These are phyloP conservation scores for Stellera chamaejasme DNA, from an alignment of 345 rosid species.

Conservation along the genomic window DNA sequence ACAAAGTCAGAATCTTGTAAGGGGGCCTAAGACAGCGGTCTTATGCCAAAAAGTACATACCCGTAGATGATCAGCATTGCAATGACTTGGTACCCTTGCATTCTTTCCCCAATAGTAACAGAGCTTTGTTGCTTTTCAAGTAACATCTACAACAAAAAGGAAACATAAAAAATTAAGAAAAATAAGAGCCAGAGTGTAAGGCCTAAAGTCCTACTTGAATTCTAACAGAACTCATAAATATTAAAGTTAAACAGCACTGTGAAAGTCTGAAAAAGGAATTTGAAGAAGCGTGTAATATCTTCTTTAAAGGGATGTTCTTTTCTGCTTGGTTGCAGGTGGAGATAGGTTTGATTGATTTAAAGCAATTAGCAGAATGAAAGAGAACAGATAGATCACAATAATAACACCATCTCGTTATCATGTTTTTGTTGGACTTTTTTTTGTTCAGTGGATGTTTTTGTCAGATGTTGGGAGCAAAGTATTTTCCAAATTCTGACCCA, in stretches of 20 bases:
- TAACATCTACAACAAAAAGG: constrained; percentile 36
- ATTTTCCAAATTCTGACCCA: neutral
- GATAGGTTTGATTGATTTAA: neutral
- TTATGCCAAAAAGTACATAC: constrained; percentile 23
- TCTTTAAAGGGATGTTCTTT: too few species aligned
- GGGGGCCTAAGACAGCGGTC: neutral
- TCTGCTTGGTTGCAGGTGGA: too few species aligned
- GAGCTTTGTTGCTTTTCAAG: constrained; percentile 47
- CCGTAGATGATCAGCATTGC: constrained; percentile 85
- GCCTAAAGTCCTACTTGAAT: too few species aligned
- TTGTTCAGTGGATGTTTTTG: too few species aligned
- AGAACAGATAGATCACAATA: neutral
- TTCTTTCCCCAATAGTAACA: constrained; percentile 39
- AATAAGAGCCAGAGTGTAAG: neutral
- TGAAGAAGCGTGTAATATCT: too few species aligned
- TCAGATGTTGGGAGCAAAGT: neutral
- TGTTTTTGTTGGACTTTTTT: neutral
- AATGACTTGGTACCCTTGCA: constrained; percentile 70
- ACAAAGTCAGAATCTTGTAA: neutral
- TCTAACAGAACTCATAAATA: too few species aligned
- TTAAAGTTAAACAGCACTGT: too few species aligned
- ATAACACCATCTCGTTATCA: neutral
- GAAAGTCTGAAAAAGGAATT: too few species aligned
- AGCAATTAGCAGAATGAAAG: neutral
- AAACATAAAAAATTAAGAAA: neutral